These are phyloP conservation scores for Vaccinium darrowii DNA, from an alignment of 148 eudicot genomes.

Conservation along the genomic window DNA sequence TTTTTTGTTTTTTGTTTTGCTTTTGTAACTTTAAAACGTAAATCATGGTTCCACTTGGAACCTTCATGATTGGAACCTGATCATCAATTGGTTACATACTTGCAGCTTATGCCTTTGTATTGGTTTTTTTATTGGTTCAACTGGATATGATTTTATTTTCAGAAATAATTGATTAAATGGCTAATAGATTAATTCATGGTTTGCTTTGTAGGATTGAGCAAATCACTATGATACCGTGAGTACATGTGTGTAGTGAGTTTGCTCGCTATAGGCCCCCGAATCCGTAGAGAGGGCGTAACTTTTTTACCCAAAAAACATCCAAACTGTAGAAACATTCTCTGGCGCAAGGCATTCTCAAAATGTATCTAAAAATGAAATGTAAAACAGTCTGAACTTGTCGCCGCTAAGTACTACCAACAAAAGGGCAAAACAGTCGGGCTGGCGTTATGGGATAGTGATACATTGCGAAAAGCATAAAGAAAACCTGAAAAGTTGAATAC, in stretches of 20 bases:
- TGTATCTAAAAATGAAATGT: background rate
- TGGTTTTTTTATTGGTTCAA: background rate
- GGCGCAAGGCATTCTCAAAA: background rate
- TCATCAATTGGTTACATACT: background rate
- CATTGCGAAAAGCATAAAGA: background rate
- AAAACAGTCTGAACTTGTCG: background rate
- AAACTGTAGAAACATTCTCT: background rate
- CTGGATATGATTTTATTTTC: background rate
- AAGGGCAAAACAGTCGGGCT: background rate
- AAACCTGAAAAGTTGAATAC: background rate
- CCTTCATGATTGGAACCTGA: conserved; percentile 5
- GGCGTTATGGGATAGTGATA: background rate
- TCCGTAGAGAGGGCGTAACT: background rate
- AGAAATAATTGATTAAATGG: background rate
- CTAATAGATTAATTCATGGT: background rate
- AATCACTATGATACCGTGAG: too few relatives aligned
- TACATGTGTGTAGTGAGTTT: too few relatives aligned
- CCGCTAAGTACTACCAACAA: background rate
- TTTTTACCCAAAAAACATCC: background rate
- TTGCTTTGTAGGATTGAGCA: too few relatives aligned
- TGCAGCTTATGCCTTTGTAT: background rate
- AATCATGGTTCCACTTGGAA: background rate
- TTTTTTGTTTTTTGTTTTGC: background rate
- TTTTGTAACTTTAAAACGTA: background rate
- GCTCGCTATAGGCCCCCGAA: too few relatives aligned